These are phyloP conservation scores for Oryza glaberrima DNA, from an alignment of 176 grass and related monocot genomes.

Conservation along the genomic window DNA sequence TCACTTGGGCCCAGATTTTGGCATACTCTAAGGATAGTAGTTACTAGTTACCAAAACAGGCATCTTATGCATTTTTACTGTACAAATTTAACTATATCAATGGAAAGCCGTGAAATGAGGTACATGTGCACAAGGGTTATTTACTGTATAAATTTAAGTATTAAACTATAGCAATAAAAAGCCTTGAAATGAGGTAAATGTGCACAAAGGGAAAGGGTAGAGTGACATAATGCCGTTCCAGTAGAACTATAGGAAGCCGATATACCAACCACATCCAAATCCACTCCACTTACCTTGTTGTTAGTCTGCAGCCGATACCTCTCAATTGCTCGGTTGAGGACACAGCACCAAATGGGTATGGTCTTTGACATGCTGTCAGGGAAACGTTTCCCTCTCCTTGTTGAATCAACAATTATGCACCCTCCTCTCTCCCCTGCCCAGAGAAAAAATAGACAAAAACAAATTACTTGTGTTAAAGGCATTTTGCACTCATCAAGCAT, in stretches of 20 bases:
- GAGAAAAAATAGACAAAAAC: neutral
- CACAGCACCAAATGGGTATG: slow-evolving; percentile 88
- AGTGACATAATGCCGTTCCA: neutral
- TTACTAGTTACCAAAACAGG: neutral
- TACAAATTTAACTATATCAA: neutral
- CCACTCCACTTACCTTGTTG: neutral
- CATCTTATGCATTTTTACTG: neutral
- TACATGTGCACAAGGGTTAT: neutral
- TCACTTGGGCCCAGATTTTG: neutral
- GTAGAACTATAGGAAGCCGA: slow-evolving; percentile 3
- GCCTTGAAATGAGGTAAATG: neutral
- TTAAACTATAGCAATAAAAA: neutral
- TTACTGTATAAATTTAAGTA: neutral
- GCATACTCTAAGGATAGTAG: neutral
- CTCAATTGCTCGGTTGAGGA: slow-evolving; percentile 82
- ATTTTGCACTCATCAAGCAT: neutral
- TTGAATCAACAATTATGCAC: slow-evolving; percentile 94
- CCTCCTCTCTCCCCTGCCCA: slow-evolving; percentile 80
- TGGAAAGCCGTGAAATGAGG: neutral
- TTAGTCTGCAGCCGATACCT: slow-evolving; percentile 52
- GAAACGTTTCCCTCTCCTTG: slow-evolving; percentile 84
- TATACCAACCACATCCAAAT: slow-evolving; percentile 44
- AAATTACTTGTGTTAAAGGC: neutral
- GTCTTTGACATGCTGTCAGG: slow-evolving; percentile 98
- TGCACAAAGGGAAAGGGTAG: neutral